Evolutionary conservation across 1,284 basidiomycete genomes (phyloP), one percentile per base, ranked within the genome.

Genomic region (Naganishia liquefaciens): DNA sequence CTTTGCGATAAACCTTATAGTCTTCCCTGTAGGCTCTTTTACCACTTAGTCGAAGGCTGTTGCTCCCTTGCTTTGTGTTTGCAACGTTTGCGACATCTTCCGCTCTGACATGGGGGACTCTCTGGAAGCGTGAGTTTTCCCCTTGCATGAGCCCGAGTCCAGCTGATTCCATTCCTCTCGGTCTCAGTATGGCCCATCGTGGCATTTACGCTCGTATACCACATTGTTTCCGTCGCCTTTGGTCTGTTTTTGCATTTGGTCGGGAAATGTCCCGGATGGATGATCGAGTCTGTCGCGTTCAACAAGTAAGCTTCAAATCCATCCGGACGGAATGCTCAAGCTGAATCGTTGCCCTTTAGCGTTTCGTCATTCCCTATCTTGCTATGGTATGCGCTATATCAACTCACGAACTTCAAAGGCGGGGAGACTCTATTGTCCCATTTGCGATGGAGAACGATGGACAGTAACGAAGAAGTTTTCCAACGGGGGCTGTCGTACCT

Each of bases 291-390:
- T 0, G 40, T 74, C 17, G 69, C 72, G 0, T 75, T 67, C 65
- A 76, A 77, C 72, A 76, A 76, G 76, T 78, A 23, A 42, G 74
- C 65, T 15, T 27, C 10, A 1, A 21, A n/a, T 11, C 6, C 19
- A n/a, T 30, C 37, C 11, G 10, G 1, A 2, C 33, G 33, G 33
- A 37, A 37, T 7, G 13, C 0, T n/a, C 27, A 17, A 17, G 23
- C 21, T 23, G n/a, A 49, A 13, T 37, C n/a, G 15, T 37, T 51
- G n/a, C 0, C 19, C 2, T 39, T n/a, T 55, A 78, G 76, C 55
- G 68, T 76, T 13, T 70, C 71, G 0, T 74, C 75, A 0, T 76
- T 72, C 65, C 76, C 75, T 0, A 68, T 77, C 0, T 67, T 76
- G 13, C 30, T 76, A 9, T 65, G 76, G 15, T 69, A 69, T 19